These are phyloP conservation scores for Phyllosticta capitalensis DNA, from an alignment of 2,329 filamentous ascomycete species.

Conservation along the genomic window DNA sequence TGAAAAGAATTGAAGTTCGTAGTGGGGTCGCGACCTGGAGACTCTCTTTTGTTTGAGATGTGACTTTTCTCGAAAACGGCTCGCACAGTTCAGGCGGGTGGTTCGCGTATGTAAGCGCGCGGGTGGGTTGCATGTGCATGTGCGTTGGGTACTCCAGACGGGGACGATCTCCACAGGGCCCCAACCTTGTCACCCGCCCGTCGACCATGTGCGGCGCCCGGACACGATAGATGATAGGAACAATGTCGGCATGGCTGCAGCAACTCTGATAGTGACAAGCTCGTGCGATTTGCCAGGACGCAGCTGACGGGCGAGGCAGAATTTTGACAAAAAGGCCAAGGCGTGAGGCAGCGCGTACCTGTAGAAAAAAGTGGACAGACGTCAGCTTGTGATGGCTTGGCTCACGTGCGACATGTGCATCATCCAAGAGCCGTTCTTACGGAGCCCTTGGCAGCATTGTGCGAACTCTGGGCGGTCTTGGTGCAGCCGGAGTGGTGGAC, in stretches of 20 bases:
- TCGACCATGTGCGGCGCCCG: background rate
- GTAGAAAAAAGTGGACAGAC: background rate
- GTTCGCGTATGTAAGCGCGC: background rate
- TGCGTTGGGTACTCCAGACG: background rate
- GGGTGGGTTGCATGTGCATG: background rate
- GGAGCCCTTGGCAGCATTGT: background rate
- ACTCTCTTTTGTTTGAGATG: too few species aligned
- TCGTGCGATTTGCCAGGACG: background rate
- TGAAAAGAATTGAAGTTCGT: too few species aligned
- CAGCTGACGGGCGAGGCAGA: too few species aligned
- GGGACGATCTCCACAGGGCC: background rate
- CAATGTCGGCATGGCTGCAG: background rate
- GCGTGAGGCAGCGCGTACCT: background rate
- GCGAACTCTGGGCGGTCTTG: background rate
- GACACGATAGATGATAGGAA: background rate
- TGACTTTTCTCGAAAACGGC: background rate
- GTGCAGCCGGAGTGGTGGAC: background rate
- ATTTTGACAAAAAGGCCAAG: too few species aligned
- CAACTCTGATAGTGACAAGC: background rate
- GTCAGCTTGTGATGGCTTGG: background rate
- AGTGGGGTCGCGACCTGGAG: too few species aligned
- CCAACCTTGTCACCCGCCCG: background rate
- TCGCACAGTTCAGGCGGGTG: background rate
- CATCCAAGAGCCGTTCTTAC: background rate
- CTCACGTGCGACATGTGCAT: background rate